phyloP scores from a whole-genome alignment of 148 eudicot species.

The Rhododendron simsii region DNA sequence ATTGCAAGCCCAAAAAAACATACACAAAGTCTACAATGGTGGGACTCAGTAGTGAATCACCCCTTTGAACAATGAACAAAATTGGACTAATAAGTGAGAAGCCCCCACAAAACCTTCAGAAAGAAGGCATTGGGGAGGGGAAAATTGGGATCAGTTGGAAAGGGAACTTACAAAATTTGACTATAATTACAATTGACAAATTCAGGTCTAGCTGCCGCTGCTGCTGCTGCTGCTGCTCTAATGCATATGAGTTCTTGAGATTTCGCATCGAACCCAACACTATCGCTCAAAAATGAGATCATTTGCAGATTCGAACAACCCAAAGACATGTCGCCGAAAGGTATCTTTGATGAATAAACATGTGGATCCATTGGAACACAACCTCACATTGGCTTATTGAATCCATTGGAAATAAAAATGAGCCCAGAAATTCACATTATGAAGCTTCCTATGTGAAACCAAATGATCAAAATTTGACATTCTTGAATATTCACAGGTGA shows the following conservation, averaged over 20 bases:
- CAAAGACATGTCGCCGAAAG: not conserved
- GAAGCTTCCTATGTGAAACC: constrained; percentile 1
- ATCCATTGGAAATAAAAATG: not conserved
- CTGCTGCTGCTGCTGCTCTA: not conserved
- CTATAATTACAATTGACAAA: not conserved
- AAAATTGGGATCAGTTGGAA: not conserved
- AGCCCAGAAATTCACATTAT: not conserved
- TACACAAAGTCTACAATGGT: constrained; percentile 9
- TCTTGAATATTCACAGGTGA: constrained; percentile 4
- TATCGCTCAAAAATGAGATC: not conserved
- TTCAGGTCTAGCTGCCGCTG: not conserved
- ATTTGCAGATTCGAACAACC: not conserved
- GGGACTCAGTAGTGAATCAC: constrained; percentile 13
- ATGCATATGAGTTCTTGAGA: not conserved
- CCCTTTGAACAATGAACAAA: constrained; percentile 17
- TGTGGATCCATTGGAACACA: not conserved
- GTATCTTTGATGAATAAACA: not conserved
- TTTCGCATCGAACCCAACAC: not conserved
- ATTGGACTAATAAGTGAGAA: not conserved
- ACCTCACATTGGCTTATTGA: constrained; percentile 5
- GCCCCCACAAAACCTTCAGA: constrained; percentile 3
- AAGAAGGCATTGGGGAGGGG: not conserved
- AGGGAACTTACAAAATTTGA: not conserved
- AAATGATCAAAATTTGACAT: not conserved
- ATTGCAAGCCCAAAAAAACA: constrained; percentile 7